Percentiles rank a stretch among this genome's conserved stretches.
Conservation (phyloP, 495 filamentous ascomycete species). For the Hypoxylon fuscum region DNA sequence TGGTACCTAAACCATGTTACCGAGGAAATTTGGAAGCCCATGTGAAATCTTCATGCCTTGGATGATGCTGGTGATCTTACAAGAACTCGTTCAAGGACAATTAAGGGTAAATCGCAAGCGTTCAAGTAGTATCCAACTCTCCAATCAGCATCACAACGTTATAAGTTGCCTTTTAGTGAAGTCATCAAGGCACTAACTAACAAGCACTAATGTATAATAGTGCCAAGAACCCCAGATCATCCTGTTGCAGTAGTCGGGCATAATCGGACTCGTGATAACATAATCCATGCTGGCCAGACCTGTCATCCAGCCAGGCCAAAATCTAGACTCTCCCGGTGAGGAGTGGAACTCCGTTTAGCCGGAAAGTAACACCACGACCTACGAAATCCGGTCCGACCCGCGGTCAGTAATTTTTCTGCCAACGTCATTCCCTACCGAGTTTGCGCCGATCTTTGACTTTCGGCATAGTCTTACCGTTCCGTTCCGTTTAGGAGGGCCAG, state of each 20-base stretch:
- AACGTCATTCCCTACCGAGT: conserved; percentile 28
- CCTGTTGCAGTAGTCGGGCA: conserved; percentile 30
- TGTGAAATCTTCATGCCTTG: conserved; percentile 7
- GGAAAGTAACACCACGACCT: conserved; percentile 1
- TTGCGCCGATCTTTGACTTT: conserved; percentile 21
- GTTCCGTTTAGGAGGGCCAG: not conserved
- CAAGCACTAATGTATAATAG: conserved; percentile 9
- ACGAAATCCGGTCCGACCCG: conserved; percentile 40
- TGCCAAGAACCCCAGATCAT: conserved; percentile 13
- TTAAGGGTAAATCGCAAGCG: not conserved
- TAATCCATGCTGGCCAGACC: conserved; percentile 20
- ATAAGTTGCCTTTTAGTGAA: conserved; percentile 13
- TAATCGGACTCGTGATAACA: conserved; percentile 31
- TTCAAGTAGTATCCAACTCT: conserved; percentile 9
- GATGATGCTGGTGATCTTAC: conserved; percentile 13
- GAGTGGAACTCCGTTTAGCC: conserved; percentile 33
- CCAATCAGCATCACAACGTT: conserved; percentile 27
- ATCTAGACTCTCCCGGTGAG: conserved; percentile 36
- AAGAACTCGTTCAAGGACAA: conserved; percentile 1
- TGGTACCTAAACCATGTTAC: conserved; percentile 4
- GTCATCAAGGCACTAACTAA: conserved; percentile 19
- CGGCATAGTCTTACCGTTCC: conserved; percentile 5
- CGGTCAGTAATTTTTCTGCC: not conserved
- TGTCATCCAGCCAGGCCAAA: conserved; percentile 15
- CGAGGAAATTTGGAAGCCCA: conserved; percentile 19